These are phyloP conservation scores for Trametes polyzona DNA, from an alignment of 1,284 basidiomycete species.

Conservation along the genomic window DNA sequence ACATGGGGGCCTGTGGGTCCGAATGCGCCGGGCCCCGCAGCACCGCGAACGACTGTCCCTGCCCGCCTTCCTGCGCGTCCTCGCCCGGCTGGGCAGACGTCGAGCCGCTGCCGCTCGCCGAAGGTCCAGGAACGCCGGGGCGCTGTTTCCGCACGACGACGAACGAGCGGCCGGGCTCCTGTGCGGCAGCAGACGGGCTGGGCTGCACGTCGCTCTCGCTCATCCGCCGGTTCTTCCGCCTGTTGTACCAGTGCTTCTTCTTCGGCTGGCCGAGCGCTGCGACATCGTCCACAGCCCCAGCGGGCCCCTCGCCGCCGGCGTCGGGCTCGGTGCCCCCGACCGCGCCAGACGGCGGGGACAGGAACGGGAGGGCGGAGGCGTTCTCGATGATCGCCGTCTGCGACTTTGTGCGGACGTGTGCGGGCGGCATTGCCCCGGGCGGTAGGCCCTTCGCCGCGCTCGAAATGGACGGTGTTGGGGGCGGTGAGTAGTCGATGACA, in stretches of 20 bases:
- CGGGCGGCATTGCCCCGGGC: conserved; percentile 66
- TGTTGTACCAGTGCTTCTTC: conserved; percentile 71
- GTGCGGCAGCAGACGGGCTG: conserved; percentile 34
- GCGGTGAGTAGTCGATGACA: conserved; percentile 45
- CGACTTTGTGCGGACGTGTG: conserved; percentile 76
- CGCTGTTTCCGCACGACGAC: conserved; percentile 67
- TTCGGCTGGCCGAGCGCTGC: conserved; percentile 33
- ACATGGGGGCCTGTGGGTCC: conserved; percentile 16
- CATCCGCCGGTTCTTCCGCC: conserved; percentile 61
- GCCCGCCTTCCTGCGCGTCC: conserved; percentile 24
- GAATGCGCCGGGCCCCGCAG: conserved; percentile 35
- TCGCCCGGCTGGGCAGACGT: conserved; percentile 15
- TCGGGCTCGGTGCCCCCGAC: too few species aligned
- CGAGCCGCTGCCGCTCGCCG: conserved; percentile 21
- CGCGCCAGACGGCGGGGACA: conserved; percentile 1
- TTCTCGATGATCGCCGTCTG: conserved; percentile 80
- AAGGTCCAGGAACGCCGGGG: conserved; percentile 27
- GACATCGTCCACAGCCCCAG: conserved; percentile 13
- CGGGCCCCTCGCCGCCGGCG: too few species aligned
- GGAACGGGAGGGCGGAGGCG: conserved; percentile 33
- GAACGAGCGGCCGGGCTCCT: conserved; percentile 58
- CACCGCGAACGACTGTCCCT: conserved; percentile 39
- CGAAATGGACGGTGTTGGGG: conserved; percentile 56
- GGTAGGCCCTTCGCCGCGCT: conserved; percentile 49
- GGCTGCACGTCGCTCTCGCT: conserved; percentile 52